A percentile compares a stretch with the other conserved stretches of the same genome.
These are phyloP conservation scores for Craterostigma plantagineum DNA, from an alignment of 257 asterid genomes.

Conservation along the genomic window DNA sequence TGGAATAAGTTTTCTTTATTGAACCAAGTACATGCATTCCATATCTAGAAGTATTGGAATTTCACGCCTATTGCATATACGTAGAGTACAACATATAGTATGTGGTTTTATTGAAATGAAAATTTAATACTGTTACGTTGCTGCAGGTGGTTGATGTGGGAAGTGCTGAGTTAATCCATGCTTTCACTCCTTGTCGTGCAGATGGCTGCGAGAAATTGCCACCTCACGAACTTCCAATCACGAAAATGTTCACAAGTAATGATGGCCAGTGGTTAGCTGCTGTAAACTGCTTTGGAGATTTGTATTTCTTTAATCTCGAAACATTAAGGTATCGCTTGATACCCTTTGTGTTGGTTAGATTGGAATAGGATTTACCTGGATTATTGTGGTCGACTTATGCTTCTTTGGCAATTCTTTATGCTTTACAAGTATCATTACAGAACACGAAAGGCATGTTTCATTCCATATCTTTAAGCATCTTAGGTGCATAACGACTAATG, in stretches of 20 bases:
- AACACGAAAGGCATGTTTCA: background rate
- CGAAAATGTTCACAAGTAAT: constrained; percentile 47
- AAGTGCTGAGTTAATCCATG: constrained; percentile 20
- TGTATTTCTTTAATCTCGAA: constrained; percentile 50
- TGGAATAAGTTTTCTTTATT: too few species aligned
- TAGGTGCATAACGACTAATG: background rate
- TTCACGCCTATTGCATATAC: background rate
- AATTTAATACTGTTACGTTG: background rate
- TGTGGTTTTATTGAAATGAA: background rate
- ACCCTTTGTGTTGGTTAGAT: background rate
- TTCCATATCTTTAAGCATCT: background rate
- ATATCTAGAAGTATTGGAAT: too few species aligned
- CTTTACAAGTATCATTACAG: background rate
- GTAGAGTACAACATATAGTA: background rate
- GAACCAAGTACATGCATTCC: too few species aligned
- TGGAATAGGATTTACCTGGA: background rate
- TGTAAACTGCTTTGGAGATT: constrained; percentile 61
- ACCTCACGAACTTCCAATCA: constrained; percentile 57
- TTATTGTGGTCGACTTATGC: background rate
- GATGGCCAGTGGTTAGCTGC: constrained; percentile 80
- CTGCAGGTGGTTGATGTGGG: constrained; percentile 39
- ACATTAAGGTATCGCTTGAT: constrained; percentile 28
- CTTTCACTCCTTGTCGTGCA: constrained; percentile 37
- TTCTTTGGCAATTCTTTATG: background rate
- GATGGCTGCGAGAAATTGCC: constrained; percentile 30